phyloP scores from a whole-genome alignment of 352 stramenopile species.

The Phytophthora melonis region DNA sequence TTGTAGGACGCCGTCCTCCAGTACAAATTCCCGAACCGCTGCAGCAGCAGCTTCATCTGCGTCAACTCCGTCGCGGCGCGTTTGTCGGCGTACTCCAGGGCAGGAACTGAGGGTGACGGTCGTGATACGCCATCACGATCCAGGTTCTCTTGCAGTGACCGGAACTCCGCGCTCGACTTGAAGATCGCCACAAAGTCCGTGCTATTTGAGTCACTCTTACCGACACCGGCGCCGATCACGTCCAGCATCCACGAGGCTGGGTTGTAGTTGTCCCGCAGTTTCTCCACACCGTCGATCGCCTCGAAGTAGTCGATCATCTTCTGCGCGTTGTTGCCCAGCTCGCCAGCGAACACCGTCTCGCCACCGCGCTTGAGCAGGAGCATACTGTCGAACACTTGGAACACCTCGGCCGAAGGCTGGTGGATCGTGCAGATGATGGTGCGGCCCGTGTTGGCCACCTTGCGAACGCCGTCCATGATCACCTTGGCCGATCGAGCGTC shows the following conservation, averaged over 20 bases:
- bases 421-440: slow-evolving; percentile 25
- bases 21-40: slow-evolving; percentile 22
- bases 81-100: slow-evolving; percentile 21
- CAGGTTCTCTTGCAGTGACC: too few species aligned
- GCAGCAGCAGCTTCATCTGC: slow-evolving; percentile 24
- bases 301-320: slow-evolving; percentile 28
- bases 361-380: slow-evolving; percentile 25
- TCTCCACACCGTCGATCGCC: slow-evolving; percentile 20
- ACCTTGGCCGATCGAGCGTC: slow-evolving; percentile 27
- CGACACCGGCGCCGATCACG: slow-evolving; percentile 24
- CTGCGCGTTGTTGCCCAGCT: slow-evolving; percentile 16
- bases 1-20: slow-evolving; percentile 32
- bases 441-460: slow-evolving; percentile 17
- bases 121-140: slow-evolving; percentile 10
- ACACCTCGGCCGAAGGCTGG: slow-evolving; percentile 23
- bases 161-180: too few species aligned
- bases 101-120: background rate
- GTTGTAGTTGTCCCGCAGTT: slow-evolving; percentile 7
- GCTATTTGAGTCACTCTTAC: slow-evolving; percentile 5
- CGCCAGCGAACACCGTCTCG: slow-evolving; percentile 21
- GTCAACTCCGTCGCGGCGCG: slow-evolving; percentile 16
- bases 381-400: slow-evolving; percentile 24
- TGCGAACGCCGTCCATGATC: slow-evolving; percentile 28
- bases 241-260: slow-evolving; percentile 25
- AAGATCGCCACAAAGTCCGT: slow-evolving; percentile 19